Base-by-base conservation (phyloP, 495 filamentous ascomycete species). In the Mycothermus thermophilus region DNA sequence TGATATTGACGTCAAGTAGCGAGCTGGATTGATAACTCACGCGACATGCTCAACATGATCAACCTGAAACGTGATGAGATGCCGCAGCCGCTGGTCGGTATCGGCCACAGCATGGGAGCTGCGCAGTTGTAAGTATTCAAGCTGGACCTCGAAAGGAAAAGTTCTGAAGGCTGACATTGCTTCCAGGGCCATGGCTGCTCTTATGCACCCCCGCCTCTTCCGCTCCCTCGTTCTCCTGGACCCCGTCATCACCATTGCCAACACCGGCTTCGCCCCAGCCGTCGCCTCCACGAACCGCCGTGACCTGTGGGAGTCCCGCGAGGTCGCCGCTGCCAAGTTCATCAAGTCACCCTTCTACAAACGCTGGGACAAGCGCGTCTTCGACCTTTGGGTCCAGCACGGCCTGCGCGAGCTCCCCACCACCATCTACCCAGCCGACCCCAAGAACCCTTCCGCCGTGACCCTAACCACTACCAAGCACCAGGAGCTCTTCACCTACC, bases 21-120 rank as follows among this genome's bases (percentile, higher is more conserved):
- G 7, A 74, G 65, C 44, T 97, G 90, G 90, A 66, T 74, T 32
- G 90, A 97, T 58, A 75, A 93, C 55, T 57, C 83, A 12, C 72
- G 90, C 30, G 90, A 97, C 57, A 69, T 95, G 8, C 68, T 92
- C n/a, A 73, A 83, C 44, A 68, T 93, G 50, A 68, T 90, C 58
- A 95, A 94, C 57, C 63, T 71, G 27, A 87, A 93, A 58, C 80
- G 83, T 20, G 57, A 66, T 6, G 57, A 82, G 37, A 92, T 96
- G 82, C 76, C 80, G 3, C 79, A 82, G 8, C 88, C 90, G 4
- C 58, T 95, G n/a, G 59, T 95, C 37, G 90, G 87, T 19, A 52
- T 97, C 3, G 90, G 90, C 14, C 90, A 97, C 58, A 88, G 80
- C 52, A 80, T 85, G 67, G 90, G 90, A 43, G 87, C 71, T 40